phyloP scores from a whole-genome alignment of 352 stramenopile species.

The Phytophthora crassamura region DNA sequence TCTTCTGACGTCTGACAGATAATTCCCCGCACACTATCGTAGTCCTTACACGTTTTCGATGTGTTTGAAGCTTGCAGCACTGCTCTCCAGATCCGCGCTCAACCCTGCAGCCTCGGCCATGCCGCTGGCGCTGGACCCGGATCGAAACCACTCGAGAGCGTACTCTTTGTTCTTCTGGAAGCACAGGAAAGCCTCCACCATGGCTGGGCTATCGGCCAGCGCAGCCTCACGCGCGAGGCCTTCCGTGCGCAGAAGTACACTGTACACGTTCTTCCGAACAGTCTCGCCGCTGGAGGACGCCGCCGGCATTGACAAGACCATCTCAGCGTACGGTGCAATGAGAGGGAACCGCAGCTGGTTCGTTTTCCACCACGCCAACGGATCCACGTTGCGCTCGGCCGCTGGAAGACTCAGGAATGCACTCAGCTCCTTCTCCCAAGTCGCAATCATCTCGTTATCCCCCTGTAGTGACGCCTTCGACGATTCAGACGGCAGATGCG shows the following conservation, averaged over 20 bases:
- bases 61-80: constrained; percentile 65
- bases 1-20: constrained; percentile 10
- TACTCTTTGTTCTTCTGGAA: constrained; percentile 88
- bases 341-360: constrained; percentile 84
- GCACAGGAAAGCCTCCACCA: constrained; percentile 79
- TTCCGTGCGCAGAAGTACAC: constrained; percentile 68
- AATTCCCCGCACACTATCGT: background rate
- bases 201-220: constrained; percentile 55
- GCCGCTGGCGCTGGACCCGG: constrained; percentile 33
- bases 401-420: constrained; percentile 80
- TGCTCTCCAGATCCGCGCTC: constrained; percentile 43
- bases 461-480: constrained; percentile 54
- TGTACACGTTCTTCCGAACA: constrained; percentile 51
- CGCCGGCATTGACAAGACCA: constrained; percentile 73
- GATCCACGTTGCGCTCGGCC: constrained; percentile 76
- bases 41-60: constrained; percentile 69
- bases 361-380: constrained; percentile 77
- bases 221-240: constrained; percentile 44
- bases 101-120: constrained; percentile 33
- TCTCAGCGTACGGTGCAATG: constrained; percentile 78
- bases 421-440: constrained; percentile 79
- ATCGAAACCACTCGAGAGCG: constrained; percentile 80
- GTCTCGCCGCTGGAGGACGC: constrained; percentile 68
- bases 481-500: constrained; percentile 66
- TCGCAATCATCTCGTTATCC: constrained; percentile 60